These are phyloP conservation scores for Lachancea meyersii DNA, from an alignment of 805 yeast species.

Conservation along the genomic window DNA sequence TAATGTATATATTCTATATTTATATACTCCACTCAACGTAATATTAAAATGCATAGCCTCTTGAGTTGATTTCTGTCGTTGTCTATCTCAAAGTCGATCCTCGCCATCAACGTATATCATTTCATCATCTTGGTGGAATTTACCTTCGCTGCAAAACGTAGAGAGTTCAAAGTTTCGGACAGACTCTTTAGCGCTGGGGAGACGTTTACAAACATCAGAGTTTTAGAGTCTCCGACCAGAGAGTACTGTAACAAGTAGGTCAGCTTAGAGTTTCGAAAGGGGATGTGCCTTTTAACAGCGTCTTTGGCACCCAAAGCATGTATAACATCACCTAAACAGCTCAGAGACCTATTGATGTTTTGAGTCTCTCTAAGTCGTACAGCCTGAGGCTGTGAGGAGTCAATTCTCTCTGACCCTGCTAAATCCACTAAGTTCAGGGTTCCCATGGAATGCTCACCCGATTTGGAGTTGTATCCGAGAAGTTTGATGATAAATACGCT, in stretches of 20 bases:
- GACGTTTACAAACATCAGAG: constrained; percentile 87
- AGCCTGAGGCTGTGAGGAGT: constrained; percentile 71
- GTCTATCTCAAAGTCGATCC: too few species aligned
- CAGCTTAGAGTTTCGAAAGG: constrained; percentile 89
- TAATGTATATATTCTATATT: not conserved
- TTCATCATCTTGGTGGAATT: constrained; percentile 43
- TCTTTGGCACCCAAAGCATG: constrained; percentile 63
- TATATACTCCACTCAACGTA: not conserved
- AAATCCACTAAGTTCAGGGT: constrained; percentile 76
- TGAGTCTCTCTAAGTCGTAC: constrained; percentile 81
- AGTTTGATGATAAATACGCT: constrained; percentile 66
- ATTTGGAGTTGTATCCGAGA: constrained; percentile 44
- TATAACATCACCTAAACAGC: constrained; percentile 87
- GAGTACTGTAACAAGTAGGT: constrained; percentile 83
- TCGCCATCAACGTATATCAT: constrained; percentile 8
- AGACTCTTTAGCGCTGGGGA: constrained; percentile 60
- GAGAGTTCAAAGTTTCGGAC: constrained; percentile 74
- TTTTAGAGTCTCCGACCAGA: constrained; percentile 77
- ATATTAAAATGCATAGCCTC: constrained; percentile 1
- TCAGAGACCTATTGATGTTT: constrained; percentile 79
- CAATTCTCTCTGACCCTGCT: constrained; percentile 88
- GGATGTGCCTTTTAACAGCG: constrained; percentile 58
- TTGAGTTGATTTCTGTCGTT: too few species aligned
- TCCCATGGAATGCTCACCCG: constrained; percentile 49
- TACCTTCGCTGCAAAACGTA: constrained; percentile 84